A percentile compares a stretch with the other conserved stretches of the same genome.
Conservation (phyloP, 2,329 filamentous ascomycete species). For the Emergomyces orientalis region DNA sequence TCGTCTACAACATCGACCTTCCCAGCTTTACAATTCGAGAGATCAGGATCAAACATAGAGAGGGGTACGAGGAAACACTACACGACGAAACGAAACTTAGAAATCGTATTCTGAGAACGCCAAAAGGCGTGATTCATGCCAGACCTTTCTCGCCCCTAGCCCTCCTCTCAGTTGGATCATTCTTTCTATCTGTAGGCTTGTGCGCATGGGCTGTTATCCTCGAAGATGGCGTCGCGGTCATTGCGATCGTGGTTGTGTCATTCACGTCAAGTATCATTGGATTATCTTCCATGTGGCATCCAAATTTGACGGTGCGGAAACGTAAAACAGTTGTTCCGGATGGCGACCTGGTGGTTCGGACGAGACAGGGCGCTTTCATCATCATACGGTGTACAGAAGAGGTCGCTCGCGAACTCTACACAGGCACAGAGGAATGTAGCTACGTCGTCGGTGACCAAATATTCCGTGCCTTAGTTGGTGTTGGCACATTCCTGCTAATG, state of each 20-base stretch:
- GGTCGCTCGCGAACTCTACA: constrained; percentile 54
- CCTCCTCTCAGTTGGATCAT: constrained; percentile 45
- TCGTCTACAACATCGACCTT: constrained; percentile 47
- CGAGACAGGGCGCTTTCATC: constrained; percentile 51
- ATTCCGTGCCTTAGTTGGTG: constrained; percentile 48
- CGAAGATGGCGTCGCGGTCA: constrained; percentile 43
- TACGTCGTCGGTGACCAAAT: constrained; percentile 42
- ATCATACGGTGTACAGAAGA: constrained; percentile 50
- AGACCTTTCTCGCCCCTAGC: constrained; percentile 46
- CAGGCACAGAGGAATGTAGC: constrained; percentile 50
- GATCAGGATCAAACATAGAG: constrained; percentile 21
- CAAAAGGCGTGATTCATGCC: constrained; percentile 13
- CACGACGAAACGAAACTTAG: constrained; percentile 5
- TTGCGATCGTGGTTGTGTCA: constrained; percentile 46
- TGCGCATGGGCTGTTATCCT: constrained; percentile 24
- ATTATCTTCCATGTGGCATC: constrained; percentile 50
- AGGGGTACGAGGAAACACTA: constrained; percentile 24
- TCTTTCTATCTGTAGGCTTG: constrained; percentile 24
- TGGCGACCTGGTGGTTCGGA: constrained; percentile 54
- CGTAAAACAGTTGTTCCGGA: constrained; percentile 42
- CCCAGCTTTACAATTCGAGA: constrained; percentile 43
- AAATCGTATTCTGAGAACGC: constrained; percentile 2
- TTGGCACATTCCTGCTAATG: constrained; percentile 54
- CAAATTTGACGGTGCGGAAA: constrained; percentile 45
- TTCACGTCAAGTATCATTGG: constrained; percentile 47